phyloP scores from a whole-genome alignment of 257 asterid species.

The Cinchona pubescens region DNA sequence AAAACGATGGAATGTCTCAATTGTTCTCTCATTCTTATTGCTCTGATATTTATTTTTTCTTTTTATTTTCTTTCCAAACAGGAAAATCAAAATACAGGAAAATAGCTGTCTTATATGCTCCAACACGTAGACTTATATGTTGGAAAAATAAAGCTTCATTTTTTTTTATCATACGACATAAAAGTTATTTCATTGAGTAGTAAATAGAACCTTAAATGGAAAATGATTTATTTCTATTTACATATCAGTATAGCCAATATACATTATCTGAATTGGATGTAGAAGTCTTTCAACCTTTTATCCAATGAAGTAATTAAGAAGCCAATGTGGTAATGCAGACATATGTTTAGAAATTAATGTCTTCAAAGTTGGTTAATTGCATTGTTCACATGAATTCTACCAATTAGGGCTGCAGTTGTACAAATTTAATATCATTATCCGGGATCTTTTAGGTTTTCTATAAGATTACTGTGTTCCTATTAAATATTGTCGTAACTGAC shows the following conservation, averaged over 20 bases:
- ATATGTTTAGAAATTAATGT: background rate
- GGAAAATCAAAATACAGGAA: too few relatives aligned
- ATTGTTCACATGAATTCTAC: background rate
- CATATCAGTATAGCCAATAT: background rate
- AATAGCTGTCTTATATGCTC: too few relatives aligned
- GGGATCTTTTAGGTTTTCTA: background rate
- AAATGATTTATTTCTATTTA: background rate
- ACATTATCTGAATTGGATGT: background rate
- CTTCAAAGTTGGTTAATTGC: constrained; percentile 1
- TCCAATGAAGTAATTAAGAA: background rate
- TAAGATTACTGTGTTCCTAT: background rate
- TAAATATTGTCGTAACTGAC: background rate
- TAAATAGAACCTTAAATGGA: background rate
- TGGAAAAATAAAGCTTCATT: too few relatives aligned
- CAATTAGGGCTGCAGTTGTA: background rate
- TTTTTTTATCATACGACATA: too few relatives aligned
- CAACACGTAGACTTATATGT: too few relatives aligned
- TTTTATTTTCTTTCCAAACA: too few relatives aligned
- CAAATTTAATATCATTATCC: background rate
- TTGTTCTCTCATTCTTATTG: too few relatives aligned
- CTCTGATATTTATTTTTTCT: too few relatives aligned
- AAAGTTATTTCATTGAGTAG: background rate
- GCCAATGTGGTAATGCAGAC: background rate
- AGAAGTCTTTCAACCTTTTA: background rate
- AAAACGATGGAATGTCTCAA: too few relatives aligned